phyloP scores from a whole-genome alignment of 2,329 filamentous ascomycete genomes.

The Parascedosporium putredinis region DNA sequence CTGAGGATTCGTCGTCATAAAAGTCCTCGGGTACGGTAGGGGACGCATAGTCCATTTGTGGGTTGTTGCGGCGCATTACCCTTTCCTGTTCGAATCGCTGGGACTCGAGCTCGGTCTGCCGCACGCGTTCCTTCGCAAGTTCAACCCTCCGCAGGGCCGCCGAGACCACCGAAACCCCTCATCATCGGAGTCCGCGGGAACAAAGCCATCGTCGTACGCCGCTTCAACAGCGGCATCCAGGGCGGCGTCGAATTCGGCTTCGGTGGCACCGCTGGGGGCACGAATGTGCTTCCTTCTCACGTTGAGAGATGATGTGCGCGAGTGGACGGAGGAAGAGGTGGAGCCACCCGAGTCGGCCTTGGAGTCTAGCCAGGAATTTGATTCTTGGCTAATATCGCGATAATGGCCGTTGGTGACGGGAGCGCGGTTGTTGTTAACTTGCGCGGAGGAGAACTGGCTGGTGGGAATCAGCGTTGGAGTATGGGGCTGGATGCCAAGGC shows the following conservation, averaged over 20 bases:
- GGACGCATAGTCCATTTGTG: slow-evolving; percentile 2
- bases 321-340: slow-evolving; percentile 68
- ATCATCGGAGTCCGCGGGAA: slow-evolving; percentile 50
- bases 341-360: slow-evolving; percentile 85
- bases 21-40: slow-evolving; percentile 36
- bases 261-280: slow-evolving; percentile 59
- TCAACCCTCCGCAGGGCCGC: slow-evolving; percentile 55
- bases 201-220: slow-evolving; percentile 85
- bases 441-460: slow-evolving; percentile 18
- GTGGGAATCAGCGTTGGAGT: slow-evolving; percentile 22
- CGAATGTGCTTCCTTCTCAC: slow-evolving; percentile 61
- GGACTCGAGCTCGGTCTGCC: slow-evolving; percentile 63
- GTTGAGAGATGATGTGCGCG: slow-evolving; percentile 61
- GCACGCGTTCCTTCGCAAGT: slow-evolving; percentile 63
- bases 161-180: slow-evolving; percentile 34
- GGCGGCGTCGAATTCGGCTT: slow-evolving; percentile 87
- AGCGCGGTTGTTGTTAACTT: slow-evolving; percentile 13
- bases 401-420: slow-evolving; percentile 27
- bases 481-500: slow-evolving; percentile 25
- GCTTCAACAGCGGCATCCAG: slow-evolving; percentile 93
- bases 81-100: slow-evolving; percentile 40
- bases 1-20: slow-evolving; percentile 53
- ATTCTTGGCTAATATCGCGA: slow-evolving; percentile 61
- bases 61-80: slow-evolving; percentile 7
- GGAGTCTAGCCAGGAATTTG: slow-evolving; percentile 87